Percentiles rank a stretch among this genome's conserved stretches.
Conservation (phyloP, 257 asterid species). For the Nicotiana undulata region DNA sequence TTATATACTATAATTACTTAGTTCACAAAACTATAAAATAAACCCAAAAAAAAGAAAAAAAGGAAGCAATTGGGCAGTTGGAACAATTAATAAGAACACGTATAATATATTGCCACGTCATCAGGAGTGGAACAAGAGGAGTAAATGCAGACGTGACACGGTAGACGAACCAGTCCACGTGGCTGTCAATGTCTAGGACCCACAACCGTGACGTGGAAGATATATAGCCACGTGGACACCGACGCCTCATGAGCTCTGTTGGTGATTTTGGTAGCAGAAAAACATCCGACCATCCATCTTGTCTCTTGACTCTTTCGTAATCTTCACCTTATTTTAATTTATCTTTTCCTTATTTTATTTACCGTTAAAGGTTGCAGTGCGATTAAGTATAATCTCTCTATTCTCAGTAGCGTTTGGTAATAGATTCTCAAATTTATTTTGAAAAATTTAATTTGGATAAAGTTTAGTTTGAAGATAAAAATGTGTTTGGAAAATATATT, state of each 20-base stretch:
- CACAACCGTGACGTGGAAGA: slow-evolving; percentile 10
- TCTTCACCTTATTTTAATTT: not conserved
- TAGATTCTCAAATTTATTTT: too few relatives aligned
- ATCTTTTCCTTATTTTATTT: too few relatives aligned
- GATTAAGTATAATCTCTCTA: too few relatives aligned
- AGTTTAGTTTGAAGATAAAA: too few relatives aligned
- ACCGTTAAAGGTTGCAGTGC: too few relatives aligned
- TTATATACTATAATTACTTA: too few relatives aligned
- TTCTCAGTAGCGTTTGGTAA: too few relatives aligned
- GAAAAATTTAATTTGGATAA: too few relatives aligned
- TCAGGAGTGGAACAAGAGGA: not conserved
- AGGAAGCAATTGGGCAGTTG: not conserved
- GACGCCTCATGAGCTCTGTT: slow-evolving; percentile 16
- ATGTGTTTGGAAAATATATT: too few relatives aligned
- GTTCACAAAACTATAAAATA: not conserved
- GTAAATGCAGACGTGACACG: slow-evolving; percentile 15
- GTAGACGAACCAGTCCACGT: slow-evolving; percentile 24
- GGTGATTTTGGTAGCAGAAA: slow-evolving; percentile 20
- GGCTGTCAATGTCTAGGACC: slow-evolving; percentile 36
- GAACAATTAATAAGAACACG: slow-evolving; percentile 9
- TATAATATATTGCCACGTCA: slow-evolving; percentile 8
- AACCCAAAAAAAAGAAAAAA: not conserved
- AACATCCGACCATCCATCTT: slow-evolving; percentile 18
- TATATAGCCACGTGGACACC: slow-evolving; percentile 26
- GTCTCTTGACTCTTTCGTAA: not conserved